Evolutionary conservation across 129 eudicot genomes (phyloP).

Genomic region (Solidago caesia): DNA sequence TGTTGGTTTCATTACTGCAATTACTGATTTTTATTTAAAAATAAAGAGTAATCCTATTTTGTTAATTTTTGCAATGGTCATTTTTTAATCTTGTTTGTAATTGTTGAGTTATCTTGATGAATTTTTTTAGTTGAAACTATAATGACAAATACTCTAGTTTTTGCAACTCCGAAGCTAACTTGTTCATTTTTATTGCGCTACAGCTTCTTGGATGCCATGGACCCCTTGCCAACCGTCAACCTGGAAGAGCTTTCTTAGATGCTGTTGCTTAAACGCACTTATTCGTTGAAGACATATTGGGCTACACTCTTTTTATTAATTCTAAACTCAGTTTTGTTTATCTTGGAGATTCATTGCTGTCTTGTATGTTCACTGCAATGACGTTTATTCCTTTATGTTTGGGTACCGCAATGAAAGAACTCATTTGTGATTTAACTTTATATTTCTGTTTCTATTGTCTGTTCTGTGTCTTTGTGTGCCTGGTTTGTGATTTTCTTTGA

Average conservation of each 20-base stretch:
- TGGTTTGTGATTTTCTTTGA: not conserved
- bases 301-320: not conserved
- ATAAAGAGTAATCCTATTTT: too few species aligned
- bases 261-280: conserved; percentile 37
- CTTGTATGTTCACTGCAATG: conserved; percentile 23
- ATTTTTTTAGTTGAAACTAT: not conserved
- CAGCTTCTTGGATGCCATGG: conserved; percentile 95
- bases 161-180: not conserved
- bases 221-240: conserved; percentile 67
- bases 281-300: not conserved
- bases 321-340: conserved; percentile 13
- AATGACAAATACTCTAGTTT: not conserved
- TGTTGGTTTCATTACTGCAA: too few species aligned
- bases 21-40: too few species aligned
- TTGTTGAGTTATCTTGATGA: too few species aligned
- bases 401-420: conserved; percentile 25
- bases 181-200: conserved; percentile 7
- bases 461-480: not conserved
- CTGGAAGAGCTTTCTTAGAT: conserved; percentile 74
- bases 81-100: too few species aligned
- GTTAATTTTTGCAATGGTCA: too few species aligned
- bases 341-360: conserved; percentile 9
- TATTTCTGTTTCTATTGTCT: too few species aligned
- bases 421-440: not conserved
- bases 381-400: conserved; percentile 18